Percentiles rank a stretch among this genome's conserved stretches.
Conservation (phyloP, 805 yeast species). For the Ogataea saltuana region DNA sequence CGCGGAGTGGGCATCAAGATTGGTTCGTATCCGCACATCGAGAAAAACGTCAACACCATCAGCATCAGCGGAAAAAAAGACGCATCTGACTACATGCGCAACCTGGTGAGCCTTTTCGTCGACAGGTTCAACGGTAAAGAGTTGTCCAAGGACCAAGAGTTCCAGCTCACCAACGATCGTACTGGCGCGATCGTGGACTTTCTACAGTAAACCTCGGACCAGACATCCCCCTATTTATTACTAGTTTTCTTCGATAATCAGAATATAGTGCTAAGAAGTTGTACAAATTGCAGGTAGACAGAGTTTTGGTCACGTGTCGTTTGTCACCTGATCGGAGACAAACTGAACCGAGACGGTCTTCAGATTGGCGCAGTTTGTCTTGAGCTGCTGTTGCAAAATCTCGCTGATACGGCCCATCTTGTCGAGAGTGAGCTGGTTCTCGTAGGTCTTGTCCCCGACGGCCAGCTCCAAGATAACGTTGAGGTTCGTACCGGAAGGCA, state of each 20-base stretch:
- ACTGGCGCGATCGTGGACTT: not conserved
- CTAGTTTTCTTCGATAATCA: slow-evolving; percentile 6
- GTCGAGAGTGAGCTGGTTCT: slow-evolving; percentile 34
- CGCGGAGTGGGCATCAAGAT: slow-evolving; percentile 53
- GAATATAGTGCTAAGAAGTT: too few species aligned
- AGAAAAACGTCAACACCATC: slow-evolving; percentile 63
- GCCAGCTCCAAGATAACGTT: slow-evolving; percentile 39
- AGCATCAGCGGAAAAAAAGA: slow-evolving; percentile 62
- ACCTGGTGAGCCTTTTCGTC: slow-evolving; percentile 44
- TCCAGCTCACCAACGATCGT: slow-evolving; percentile 15
- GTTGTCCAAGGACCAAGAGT: slow-evolving; percentile 60
- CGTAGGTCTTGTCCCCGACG: slow-evolving; percentile 33
- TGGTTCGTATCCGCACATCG: slow-evolving; percentile 84
- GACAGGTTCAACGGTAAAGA: slow-evolving; percentile 46
- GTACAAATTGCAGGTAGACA: not conserved
- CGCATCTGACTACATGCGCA: slow-evolving; percentile 39
- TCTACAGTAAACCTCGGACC: too few species aligned
- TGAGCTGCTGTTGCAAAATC: slow-evolving; percentile 32
- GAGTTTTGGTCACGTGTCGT: slow-evolving; percentile 4
- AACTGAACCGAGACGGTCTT: slow-evolving; percentile 37
- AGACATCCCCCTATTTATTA: too few species aligned
- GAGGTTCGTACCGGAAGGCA: slow-evolving; percentile 57
- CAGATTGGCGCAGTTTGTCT: slow-evolving; percentile 36
- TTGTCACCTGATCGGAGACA: slow-evolving; percentile 23
- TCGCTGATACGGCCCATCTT: slow-evolving; percentile 36